Base-by-base conservation (phyloP, 768 basidiomycete species). In the Pleurotus platypus region DNA sequence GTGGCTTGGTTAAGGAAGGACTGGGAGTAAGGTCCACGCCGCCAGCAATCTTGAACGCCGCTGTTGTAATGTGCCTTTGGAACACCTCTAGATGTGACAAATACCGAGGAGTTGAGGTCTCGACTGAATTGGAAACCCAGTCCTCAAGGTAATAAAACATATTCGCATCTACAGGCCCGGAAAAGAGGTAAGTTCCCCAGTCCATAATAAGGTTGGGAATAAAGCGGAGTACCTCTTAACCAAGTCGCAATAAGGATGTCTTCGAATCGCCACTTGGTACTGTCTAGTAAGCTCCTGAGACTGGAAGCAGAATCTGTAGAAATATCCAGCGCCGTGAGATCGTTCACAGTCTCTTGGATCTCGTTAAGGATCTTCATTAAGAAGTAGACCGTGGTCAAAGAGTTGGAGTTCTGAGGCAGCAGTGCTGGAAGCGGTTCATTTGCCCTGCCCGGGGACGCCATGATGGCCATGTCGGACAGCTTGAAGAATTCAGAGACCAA, bases 401-500 rank as follows among this genome's bases (percentile, higher is more conserved):
- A 87, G 65, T 91, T 92, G 3, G 90, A 86, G 60, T 87, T 81
- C 27, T 72, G 73, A 9, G 97, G 97, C 38, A 97, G 75, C 27
- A 80, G 70, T 3, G 77, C 72, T 3, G 85, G 78, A 4, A 50
- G 57, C 5, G 76, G 64, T 38, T 72, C 72, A 51, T 72, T 71
- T 5, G 72, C 65, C 35, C 71, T 74, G 27, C 64, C 67, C 0
- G 79, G 68, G 1, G 84, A 77, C 24, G 86, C 75, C 73, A 82
- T 83, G 30, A 92, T 84, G 2, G 85, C 82, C 64, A 89, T 80
- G 64, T 90, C 92, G 5, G 92, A 92, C 49, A 94, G 74, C 53
- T 75, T 78, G 76, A 98, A 95, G 72, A 93, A 92, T 62, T 92
- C 84, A 3, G 92, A 94, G 45, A 97, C 71, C 20, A 90, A 78